Evolutionary conservation across 805 yeast species (phyloP).

Genomic region (Wickerhamiella brachini): DNA sequence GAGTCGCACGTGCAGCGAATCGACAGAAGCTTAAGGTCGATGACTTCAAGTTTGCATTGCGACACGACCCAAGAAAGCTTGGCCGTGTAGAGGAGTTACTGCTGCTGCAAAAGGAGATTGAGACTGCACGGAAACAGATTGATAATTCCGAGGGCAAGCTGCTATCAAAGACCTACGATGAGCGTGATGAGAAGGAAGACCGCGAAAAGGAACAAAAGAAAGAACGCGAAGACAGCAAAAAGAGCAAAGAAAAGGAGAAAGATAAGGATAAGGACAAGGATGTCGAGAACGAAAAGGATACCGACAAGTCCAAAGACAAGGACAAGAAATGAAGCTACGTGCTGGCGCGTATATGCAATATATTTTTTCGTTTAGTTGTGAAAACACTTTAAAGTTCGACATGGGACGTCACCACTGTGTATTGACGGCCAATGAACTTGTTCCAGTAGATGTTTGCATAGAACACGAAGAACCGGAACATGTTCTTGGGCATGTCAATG

Average conservation of each 20-base stretch:
- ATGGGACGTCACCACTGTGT: neutral
- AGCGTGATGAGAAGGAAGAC: constrained; percentile 14
- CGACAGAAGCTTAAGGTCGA: constrained; percentile 56
- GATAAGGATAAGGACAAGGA: constrained; percentile 10
- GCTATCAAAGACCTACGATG: constrained; percentile 20
- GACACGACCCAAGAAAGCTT: constrained; percentile 51
- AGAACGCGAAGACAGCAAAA: constrained; percentile 7
- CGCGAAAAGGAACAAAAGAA: constrained; percentile 16
- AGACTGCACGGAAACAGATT: constrained; percentile 53
- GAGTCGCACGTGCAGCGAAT: constrained; percentile 36
- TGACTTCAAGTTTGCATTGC: constrained; percentile 55
- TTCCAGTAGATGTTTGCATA: constrained; percentile 55
- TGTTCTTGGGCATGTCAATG: constrained; percentile 48
- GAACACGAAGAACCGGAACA: constrained; percentile 37
- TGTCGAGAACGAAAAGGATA: constrained; percentile 19
- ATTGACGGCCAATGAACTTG: constrained; percentile 41
- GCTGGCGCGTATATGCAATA: neutral
- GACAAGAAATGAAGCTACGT: neutral
- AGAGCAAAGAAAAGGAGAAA: constrained; percentile 19
- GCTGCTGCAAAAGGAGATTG: constrained; percentile 43
- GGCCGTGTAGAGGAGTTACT: constrained; percentile 58
- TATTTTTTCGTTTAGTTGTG: neutral
- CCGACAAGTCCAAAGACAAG: constrained; percentile 13
- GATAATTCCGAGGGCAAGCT: constrained; percentile 44
- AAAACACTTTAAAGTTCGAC: constrained; percentile 3